Percentiles rank a stretch among this genome's conserved stretches.
These are phyloP conservation scores for Plasmopara muralis DNA, from an alignment of 352 stramenopile species.

Conservation along the genomic window DNA sequence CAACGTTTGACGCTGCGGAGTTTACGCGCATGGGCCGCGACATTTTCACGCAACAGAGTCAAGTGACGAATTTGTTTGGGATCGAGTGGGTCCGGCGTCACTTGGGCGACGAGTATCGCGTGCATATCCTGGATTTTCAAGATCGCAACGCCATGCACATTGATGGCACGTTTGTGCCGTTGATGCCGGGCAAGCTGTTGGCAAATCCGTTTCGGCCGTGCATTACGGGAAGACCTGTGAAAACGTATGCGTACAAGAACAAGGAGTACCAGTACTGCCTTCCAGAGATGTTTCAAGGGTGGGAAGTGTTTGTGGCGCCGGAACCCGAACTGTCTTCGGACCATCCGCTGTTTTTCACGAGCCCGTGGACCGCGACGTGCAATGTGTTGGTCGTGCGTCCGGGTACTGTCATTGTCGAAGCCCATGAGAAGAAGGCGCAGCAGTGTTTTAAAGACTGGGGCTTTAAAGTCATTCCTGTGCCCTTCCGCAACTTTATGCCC, in stretches of 20 bases:
- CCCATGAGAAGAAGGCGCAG: constrained; percentile 74
- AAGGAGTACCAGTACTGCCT: constrained; percentile 83
- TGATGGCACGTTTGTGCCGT: constrained; percentile 82
- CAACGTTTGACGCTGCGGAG: constrained; percentile 84
- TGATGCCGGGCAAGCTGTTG: constrained; percentile 82
- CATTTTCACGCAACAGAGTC: constrained; percentile 88
- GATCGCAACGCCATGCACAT: constrained; percentile 91
- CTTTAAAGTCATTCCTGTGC: constrained; percentile 83
- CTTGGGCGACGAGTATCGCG: constrained; percentile 77
- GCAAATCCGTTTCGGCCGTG: constrained; percentile 84
- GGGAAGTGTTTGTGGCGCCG: constrained; percentile 84
- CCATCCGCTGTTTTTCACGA: constrained; percentile 88
- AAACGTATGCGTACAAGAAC: constrained; percentile 87
- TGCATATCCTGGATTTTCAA: constrained; percentile 87
- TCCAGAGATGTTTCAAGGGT: constrained; percentile 89
- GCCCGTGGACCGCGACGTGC: constrained; percentile 86
- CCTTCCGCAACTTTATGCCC: constrained; percentile 88
- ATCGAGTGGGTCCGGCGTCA: constrained; percentile 88
- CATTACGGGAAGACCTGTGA: constrained; percentile 79
- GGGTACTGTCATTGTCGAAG: constrained; percentile 77
- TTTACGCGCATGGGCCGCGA: constrained; percentile 87
- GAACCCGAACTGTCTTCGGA: constrained; percentile 69
- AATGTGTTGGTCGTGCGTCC: constrained; percentile 85
- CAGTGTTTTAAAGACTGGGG: constrained; percentile 85
- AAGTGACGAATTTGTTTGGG: constrained; percentile 88